A percentile compares a stretch with the other conserved stretches of the same genome.
These are phyloP conservation scores for Apiotrichum sp. DNA, from an alignment of 1,284 basidiomycete genomes.

Conservation along the genomic window DNA sequence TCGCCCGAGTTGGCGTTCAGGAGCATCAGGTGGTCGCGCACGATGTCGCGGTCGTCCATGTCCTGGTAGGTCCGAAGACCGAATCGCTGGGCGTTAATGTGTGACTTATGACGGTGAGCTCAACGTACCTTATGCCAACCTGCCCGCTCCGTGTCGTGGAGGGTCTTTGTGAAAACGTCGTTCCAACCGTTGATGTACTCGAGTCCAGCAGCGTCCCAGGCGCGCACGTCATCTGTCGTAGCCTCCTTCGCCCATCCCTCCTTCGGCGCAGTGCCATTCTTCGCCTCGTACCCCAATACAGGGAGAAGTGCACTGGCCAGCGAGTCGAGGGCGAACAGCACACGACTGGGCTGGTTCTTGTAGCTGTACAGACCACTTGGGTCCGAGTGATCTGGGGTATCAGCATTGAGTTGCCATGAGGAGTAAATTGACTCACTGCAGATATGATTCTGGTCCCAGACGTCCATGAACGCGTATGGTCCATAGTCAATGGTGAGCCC, in stretches of 20 bases:
- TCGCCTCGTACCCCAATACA: conserved; percentile 66
- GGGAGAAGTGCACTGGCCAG: conserved; percentile 69
- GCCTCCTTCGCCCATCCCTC: conserved; percentile 62
- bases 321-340: conserved; percentile 67
- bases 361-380: conserved; percentile 80
- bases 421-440: conserved; percentile 55
- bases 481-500: conserved; percentile 92
- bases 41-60: conserved; percentile 55
- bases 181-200: conserved; percentile 51
- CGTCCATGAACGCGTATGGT: conserved; percentile 93
- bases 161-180: conserved; percentile 55
- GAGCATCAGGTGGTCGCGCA: conserved; percentile 62
- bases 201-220: conserved; percentile 58
- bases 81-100: conserved; percentile 56
- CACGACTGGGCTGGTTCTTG: conserved; percentile 49
- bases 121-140: conserved; percentile 61
- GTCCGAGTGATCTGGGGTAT: conserved; percentile 65
- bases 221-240: conserved; percentile 56
- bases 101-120: no score
- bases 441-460: conserved; percentile 74
- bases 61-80: conserved; percentile 56
- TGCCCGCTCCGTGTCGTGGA: conserved; percentile 57
- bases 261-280: conserved; percentile 54
- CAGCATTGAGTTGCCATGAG: no score
- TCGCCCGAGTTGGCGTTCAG: conserved; percentile 68